A percentile compares a stretch with the other conserved stretches of the same genome.
Conservation (phyloP, 2,329 filamentous ascomycete species). For the Penicillium sp. region DNA sequence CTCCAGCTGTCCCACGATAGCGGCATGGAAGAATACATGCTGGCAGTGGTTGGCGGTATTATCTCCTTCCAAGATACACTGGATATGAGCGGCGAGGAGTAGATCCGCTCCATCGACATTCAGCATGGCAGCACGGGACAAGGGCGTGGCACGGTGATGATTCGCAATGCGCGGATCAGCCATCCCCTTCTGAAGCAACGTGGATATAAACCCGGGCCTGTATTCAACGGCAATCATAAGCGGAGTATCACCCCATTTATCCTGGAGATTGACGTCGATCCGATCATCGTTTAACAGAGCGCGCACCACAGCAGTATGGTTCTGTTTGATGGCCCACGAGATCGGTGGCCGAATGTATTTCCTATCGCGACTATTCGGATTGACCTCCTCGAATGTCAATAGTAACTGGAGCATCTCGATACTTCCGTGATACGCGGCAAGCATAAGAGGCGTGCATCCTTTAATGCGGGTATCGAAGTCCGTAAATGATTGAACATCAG, state of each 20-base stretch:
- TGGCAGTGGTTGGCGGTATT: conserved; percentile 13
- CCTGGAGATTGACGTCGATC: conserved; percentile 18
- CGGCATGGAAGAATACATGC: conserved; percentile 22
- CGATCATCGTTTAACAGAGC: conserved; percentile 14
- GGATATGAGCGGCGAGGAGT: conserved; percentile 17
- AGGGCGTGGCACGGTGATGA: conserved; percentile 15
- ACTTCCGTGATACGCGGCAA: conserved; percentile 17
- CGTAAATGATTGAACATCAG: conserved; percentile 13
- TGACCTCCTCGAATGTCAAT: conserved; percentile 10
- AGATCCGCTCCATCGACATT: conserved; percentile 6
- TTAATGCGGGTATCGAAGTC: conserved; percentile 11
- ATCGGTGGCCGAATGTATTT: conserved; percentile 19
- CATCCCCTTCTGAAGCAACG: conserved; percentile 9
- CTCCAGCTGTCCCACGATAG: conserved; percentile 18
- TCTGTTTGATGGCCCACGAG: conserved; percentile 18
- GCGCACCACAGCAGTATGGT: conserved; percentile 12
- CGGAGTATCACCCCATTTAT: conserved; percentile 18
- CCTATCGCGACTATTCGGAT: conserved; percentile 17
- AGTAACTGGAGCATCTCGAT: conserved; percentile 9
- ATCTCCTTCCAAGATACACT: conserved; percentile 17
- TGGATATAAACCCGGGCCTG: conserved; percentile 6
- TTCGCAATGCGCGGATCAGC: conserved; percentile 17
- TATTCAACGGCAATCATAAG: conserved; percentile 14
- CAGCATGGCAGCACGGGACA: conserved; percentile 11
- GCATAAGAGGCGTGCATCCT: conserved; percentile 17